phyloP scores from a whole-genome alignment of 768 basidiomycete genomes.

The Lactarius vividus region DNA sequence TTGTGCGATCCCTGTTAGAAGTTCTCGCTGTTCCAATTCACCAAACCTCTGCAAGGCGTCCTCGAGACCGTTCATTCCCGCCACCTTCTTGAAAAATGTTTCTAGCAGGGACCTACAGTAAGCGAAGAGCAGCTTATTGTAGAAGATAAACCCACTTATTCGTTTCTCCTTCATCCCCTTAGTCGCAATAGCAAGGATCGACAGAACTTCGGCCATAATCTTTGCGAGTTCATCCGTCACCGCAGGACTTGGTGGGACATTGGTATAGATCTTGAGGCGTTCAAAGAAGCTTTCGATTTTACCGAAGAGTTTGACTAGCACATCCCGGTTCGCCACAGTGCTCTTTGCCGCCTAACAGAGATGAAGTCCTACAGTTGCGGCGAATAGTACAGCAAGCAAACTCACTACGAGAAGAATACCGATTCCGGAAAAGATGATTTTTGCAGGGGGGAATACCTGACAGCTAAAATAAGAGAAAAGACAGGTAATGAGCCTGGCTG shows the following conservation, averaged over 20 bases:
- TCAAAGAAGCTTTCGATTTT: too few species aligned
- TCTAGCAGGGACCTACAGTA: background rate
- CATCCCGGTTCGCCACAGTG: background rate
- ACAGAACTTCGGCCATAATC: too few species aligned
- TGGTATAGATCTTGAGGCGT: too few species aligned
- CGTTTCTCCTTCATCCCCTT: too few species aligned
- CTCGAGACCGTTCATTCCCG: background rate
- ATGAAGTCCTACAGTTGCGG: background rate
- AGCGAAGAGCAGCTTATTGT: background rate
- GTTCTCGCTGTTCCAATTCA: background rate
- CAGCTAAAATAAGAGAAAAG: background rate
- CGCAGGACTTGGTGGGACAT: too few species aligned
- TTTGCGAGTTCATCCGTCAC: too few species aligned
- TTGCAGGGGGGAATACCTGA: background rate
- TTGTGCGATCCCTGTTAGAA: background rate
- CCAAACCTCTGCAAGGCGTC: background rate
- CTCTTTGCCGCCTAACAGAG: background rate
- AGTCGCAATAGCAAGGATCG: too few species aligned
- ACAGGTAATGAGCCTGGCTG: background rate
- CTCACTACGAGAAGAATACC: too few species aligned
- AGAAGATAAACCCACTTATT: too few species aligned
- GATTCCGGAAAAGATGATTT: too few species aligned
- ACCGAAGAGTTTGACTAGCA: too few species aligned
- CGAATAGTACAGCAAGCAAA: too few species aligned
- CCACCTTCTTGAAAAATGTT: background rate